These are phyloP conservation scores for Ilex paraguariensis DNA, from an alignment of 305 asterid species.

Conservation along the genomic window DNA sequence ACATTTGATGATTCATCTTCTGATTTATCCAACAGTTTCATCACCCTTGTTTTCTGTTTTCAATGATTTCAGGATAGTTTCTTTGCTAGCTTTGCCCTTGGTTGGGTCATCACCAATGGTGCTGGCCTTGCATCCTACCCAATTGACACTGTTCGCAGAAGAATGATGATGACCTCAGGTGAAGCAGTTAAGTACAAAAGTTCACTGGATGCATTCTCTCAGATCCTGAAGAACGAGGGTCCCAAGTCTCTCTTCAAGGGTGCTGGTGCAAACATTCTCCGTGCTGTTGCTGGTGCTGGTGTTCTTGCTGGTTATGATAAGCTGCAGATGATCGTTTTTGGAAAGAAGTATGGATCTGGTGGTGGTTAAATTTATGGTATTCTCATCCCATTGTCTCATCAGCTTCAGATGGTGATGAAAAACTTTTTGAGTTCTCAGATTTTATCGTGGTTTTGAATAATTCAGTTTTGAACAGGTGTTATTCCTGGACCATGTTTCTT, in stretches of 20 bases:
- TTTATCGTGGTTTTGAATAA: too few relatives aligned
- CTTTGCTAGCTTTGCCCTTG: slow-evolving; percentile 60
- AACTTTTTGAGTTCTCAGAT: too few relatives aligned
- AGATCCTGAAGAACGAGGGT: slow-evolving; percentile 62
- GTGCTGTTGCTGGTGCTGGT: slow-evolving; percentile 76
- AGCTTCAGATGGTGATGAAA: too few relatives aligned
- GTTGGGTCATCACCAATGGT: slow-evolving; percentile 58
- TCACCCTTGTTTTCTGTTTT: neutral
- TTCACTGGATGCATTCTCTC: slow-evolving; percentile 54
- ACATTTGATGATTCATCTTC: neutral
- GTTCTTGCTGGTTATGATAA: slow-evolving; percentile 70
- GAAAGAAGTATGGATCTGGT: slow-evolving; percentile 69
- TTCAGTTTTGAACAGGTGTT: too few relatives aligned
- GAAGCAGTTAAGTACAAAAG: slow-evolving; percentile 61
- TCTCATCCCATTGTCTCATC: too few relatives aligned
- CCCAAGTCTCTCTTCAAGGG: slow-evolving; percentile 65
- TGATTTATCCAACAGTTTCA: neutral
- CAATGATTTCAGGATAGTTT: slow-evolving; percentile 46
- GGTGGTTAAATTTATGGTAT: slow-evolving; percentile 28
- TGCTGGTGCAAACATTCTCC: slow-evolving; percentile 60
- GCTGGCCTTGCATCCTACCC: slow-evolving; percentile 71
- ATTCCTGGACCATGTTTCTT: too few relatives aligned
- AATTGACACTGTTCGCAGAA: slow-evolving; percentile 54
- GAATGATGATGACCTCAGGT: slow-evolving; percentile 77
- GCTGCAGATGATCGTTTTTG: slow-evolving; percentile 46